A percentile compares a stretch with the other conserved stretches of the same genome.
These are phyloP conservation scores for Fragilaria radians DNA, from an alignment of 108 stramenopile genomes.

Conservation along the genomic window DNA sequence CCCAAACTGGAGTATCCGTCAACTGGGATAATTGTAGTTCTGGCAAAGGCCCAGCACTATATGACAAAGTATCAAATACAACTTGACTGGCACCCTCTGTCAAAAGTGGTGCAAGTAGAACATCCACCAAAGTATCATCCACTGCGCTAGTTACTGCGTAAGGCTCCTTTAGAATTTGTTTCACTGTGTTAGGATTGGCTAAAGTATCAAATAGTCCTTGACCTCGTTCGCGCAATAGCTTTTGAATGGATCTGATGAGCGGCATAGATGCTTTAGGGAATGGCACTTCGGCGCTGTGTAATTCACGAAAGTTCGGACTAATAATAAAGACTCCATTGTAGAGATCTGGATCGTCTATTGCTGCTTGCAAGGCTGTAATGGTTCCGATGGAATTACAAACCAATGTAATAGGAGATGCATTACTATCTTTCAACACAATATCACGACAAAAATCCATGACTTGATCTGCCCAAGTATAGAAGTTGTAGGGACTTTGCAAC, in stretches of 20 bases:
- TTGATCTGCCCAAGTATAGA: slow-evolving; percentile 88
- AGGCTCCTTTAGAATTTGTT: slow-evolving; percentile 82
- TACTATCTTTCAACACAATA: slow-evolving; percentile 34
- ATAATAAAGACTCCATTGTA: slow-evolving; percentile 66
- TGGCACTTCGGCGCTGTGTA: slow-evolving; percentile 85
- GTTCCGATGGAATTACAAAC: slow-evolving; percentile 92
- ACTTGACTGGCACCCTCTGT: slow-evolving; percentile 82
- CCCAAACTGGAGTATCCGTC: slow-evolving; percentile 60
- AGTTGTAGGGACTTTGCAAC: slow-evolving; percentile 70
- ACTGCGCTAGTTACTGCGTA: slow-evolving; percentile 71
- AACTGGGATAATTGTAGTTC: slow-evolving; percentile 78
- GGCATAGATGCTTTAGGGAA: slow-evolving; percentile 63
- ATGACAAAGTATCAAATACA: slow-evolving; percentile 90
- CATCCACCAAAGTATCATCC: slow-evolving; percentile 85
- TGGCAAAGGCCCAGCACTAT: slow-evolving; percentile 92
- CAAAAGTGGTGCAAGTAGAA: slow-evolving; percentile 78
- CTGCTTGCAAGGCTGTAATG: slow-evolving; percentile 78
- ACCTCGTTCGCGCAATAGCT: slow-evolving; percentile 65
- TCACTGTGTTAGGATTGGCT: slow-evolving; percentile 76
- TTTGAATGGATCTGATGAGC: slow-evolving; percentile 63
- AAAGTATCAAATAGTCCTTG: slow-evolving; percentile 66
- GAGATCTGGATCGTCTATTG: slow-evolving; percentile 68
- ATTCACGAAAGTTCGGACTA: slow-evolving; percentile 82
- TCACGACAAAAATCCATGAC: slow-evolving; percentile 63
- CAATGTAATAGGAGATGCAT: slow-evolving; percentile 46